These are phyloP conservation scores for Streptanthus diversifolius DNA, from an alignment of 345 rosid genomes.

Conservation along the genomic window DNA sequence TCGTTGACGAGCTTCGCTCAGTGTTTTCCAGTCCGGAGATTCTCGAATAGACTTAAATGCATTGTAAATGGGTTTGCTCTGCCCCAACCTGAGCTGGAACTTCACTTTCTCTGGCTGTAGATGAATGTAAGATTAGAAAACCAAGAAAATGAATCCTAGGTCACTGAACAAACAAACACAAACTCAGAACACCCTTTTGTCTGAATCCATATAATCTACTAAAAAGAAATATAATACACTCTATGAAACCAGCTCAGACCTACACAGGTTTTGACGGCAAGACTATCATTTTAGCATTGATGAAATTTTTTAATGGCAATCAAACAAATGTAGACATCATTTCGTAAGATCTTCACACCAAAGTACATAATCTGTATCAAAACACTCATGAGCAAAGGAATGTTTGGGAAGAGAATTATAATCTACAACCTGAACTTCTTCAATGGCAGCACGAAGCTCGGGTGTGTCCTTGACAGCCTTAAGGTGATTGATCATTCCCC, in stretches of 20 bases:
- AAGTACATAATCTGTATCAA: conserved; percentile 3
- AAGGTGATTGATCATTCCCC: conserved; percentile 80
- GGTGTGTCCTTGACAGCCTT: conserved; percentile 79
- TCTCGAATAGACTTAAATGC: conserved; percentile 73
- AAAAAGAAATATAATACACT: not conserved
- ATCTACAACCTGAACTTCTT: conserved; percentile 79
- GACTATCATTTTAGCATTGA: not conserved
- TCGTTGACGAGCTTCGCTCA: conserved; percentile 68
- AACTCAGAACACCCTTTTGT: not conserved
- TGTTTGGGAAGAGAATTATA: not conserved
- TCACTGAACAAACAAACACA: not conserved
- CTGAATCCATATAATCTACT: not conserved
- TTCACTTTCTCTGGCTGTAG: conserved; percentile 37
- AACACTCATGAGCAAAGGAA: not conserved
- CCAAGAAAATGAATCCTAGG: not conserved
- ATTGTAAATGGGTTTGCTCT: conserved; percentile 79
- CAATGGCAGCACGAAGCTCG: conserved; percentile 88
- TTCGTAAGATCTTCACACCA: not conserved
- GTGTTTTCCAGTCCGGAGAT: conserved; percentile 61
- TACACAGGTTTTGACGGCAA: not conserved
- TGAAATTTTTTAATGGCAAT: not conserved
- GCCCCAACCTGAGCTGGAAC: conserved; percentile 61
- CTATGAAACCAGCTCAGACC: not conserved
- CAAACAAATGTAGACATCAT: not conserved
- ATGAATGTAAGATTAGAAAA: not conserved